phyloP scores from a whole-genome alignment of 768 basidiomycete species.

The Cystobasidiopsis lactophilus region DNA sequence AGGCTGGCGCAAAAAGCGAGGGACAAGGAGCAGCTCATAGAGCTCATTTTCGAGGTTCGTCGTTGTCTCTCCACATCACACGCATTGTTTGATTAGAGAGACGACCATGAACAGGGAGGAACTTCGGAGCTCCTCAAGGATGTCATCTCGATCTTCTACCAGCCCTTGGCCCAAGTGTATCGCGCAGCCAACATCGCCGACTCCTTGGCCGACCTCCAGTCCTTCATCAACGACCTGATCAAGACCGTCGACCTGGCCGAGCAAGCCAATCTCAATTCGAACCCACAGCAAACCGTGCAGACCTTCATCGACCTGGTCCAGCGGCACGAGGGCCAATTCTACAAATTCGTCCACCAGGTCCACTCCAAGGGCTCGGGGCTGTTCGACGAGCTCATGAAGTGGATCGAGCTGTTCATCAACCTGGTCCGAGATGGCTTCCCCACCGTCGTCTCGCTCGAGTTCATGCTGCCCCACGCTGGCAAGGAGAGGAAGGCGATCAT shows the following conservation, averaged over 20 bases:
- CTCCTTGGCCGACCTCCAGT: slow-evolving; percentile 73
- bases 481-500: slow-evolving; percentile 54
- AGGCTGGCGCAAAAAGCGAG: slow-evolving; percentile 54
- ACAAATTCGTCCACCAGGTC: slow-evolving; percentile 92
- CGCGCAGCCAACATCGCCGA: slow-evolving; percentile 91
- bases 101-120: slow-evolving; percentile 40
- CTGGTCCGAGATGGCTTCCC: slow-evolving; percentile 75
- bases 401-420: slow-evolving; percentile 88
- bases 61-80: not conserved
- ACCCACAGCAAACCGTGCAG: slow-evolving; percentile 69
- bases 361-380: slow-evolving; percentile 87
- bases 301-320: slow-evolving; percentile 79
- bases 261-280: slow-evolving; percentile 37
- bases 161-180: slow-evolving; percentile 89
- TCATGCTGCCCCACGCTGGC: slow-evolving; percentile 61
- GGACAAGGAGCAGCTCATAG: slow-evolving; percentile 79
- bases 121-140: slow-evolving; percentile 91
- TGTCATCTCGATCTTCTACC: slow-evolving; percentile 95
- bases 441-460: slow-evolving; percentile 53
- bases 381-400: slow-evolving; percentile 81
- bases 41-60: slow-evolving; percentile 74
- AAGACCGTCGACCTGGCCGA: slow-evolving; percentile 78
- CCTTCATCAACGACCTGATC: slow-evolving; percentile 84
- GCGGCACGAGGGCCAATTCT: slow-evolving; percentile 87
- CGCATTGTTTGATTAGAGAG: not conserved